Evolutionary conservation across 371 early-diverging fungal species (phyloP).

Genomic region (Chytridiales sp.): DNA sequence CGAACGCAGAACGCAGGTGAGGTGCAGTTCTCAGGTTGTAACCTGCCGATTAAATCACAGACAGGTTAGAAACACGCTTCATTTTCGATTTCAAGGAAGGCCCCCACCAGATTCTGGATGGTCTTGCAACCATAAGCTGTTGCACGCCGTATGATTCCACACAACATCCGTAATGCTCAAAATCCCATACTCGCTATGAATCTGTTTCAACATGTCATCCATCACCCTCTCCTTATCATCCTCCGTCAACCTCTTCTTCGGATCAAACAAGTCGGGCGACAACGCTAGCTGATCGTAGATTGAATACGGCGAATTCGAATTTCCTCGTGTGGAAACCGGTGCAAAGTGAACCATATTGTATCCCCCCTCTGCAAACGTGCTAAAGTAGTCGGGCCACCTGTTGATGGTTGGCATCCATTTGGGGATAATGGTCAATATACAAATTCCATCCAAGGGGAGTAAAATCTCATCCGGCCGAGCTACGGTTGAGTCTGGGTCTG

Average conservation of each 20-base stretch:
- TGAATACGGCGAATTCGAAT: constrained; percentile 93
- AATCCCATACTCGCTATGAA: constrained; percentile 66
- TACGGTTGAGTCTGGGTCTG: background rate
- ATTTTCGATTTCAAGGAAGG: background rate
- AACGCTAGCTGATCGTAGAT: constrained; percentile 87
- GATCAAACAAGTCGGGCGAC: constrained; percentile 77
- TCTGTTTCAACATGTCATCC: constrained; percentile 49
- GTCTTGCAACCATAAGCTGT: constrained; percentile 82
- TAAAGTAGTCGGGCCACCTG: constrained; percentile 74
- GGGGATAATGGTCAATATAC: constrained; percentile 83
- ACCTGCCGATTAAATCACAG: constrained; percentile 47
- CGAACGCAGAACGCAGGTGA: constrained; percentile 88
- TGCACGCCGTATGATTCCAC: constrained; percentile 96
- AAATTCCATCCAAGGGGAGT: constrained; percentile 75
- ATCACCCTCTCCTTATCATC: constrained; percentile 62
- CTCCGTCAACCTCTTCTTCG: constrained; percentile 32
- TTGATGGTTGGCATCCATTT: constrained; percentile 91
- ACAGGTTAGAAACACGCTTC: background rate
- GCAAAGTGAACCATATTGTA: constrained; percentile 98
- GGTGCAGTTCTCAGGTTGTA: constrained; percentile 94
- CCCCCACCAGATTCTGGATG: constrained; percentile 86
- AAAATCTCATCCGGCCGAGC: constrained; percentile 15
- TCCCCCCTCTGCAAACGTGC: constrained; percentile 65
- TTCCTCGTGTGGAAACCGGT: constrained; percentile 86
- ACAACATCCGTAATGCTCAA: constrained; percentile 90